Evolutionary conservation across 352 stramenopile genomes (phyloP).

Genomic region (Phytopythium boreale): DNA sequence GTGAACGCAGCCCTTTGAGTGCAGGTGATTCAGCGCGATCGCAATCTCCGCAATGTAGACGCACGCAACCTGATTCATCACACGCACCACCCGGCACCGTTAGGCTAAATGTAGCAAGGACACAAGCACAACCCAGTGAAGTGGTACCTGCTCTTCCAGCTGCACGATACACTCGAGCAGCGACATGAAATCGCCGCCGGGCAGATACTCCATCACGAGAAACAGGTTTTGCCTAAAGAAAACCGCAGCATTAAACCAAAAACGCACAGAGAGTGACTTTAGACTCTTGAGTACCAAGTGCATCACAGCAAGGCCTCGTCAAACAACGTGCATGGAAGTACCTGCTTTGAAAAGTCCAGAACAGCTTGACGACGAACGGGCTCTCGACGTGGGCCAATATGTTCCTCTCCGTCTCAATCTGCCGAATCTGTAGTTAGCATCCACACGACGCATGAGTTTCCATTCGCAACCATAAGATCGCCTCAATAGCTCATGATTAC

Average conservation of each 20-base stretch:
- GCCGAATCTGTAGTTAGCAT: slow-evolving; percentile 46
- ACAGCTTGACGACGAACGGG: slow-evolving; percentile 90
- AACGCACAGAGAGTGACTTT: not conserved
- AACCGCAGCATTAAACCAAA: not conserved
- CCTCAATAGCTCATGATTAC: slow-evolving; percentile 19
- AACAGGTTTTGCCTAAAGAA: slow-evolving; percentile 71
- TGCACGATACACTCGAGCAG: slow-evolving; percentile 87
- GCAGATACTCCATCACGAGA: slow-evolving; percentile 90
- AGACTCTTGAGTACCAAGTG: not conserved
- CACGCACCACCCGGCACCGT: not conserved
- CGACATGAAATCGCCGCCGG: slow-evolving; percentile 89
- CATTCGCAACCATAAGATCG: slow-evolving; percentile 2
- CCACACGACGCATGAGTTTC: slow-evolving; percentile 1
- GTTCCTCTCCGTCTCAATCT: slow-evolving; percentile 88
- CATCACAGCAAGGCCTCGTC: too few species aligned
- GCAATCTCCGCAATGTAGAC: slow-evolving; percentile 88
- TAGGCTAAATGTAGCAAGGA: not conserved
- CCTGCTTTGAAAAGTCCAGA: slow-evolving; percentile 90
- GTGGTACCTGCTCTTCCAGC: slow-evolving; percentile 71
- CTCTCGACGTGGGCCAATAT: slow-evolving; percentile 86
- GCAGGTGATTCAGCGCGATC: slow-evolving; percentile 83
- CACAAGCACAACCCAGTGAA: not conserved
- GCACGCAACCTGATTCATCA: slow-evolving; percentile 56
- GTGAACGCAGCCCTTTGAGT: slow-evolving; percentile 83
- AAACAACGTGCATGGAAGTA: slow-evolving; percentile 22